Conservation (phyloP, 2,329 filamentous ascomycete species). For the Mollisia scopiformis region DNA sequence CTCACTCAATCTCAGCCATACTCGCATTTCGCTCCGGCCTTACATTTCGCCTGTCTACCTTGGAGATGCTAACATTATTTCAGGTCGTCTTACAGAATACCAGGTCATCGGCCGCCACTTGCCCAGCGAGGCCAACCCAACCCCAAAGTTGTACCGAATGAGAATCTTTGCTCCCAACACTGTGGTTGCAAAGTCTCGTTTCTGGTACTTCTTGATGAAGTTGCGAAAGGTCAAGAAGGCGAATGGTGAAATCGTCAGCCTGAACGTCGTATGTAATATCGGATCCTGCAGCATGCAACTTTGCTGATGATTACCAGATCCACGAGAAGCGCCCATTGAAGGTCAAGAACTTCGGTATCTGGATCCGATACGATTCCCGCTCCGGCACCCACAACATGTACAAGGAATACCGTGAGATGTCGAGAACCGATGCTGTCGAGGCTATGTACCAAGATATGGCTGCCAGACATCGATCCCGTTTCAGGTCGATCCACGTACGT, state of each 20-base stretch:
- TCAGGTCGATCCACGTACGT: slow-evolving; percentile 98
- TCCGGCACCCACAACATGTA: slow-evolving; percentile 99
- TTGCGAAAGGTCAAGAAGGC: slow-evolving; percentile 99
- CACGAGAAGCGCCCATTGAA: slow-evolving; percentile 98
- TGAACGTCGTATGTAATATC: slow-evolving; percentile 80
- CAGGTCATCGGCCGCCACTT: slow-evolving; percentile 99
- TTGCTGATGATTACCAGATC: slow-evolving; percentile 62
- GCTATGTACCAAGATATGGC: slow-evolving; percentile 99
- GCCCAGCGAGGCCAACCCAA: slow-evolving; percentile 96
- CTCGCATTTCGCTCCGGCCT: neutral
- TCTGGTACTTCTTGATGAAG: slow-evolving; percentile 99
- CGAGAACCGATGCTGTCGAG: slow-evolving; percentile 92
- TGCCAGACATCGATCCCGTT: slow-evolving; percentile 95
- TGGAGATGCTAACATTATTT: slow-evolving; percentile 31
- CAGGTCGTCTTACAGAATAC: slow-evolving; percentile 99
- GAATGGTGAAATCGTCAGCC: slow-evolving; percentile 96
- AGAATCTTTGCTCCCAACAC: slow-evolving; percentile 98
- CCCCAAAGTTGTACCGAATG: slow-evolving; percentile 99
- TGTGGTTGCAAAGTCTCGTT: slow-evolving; percentile 98
- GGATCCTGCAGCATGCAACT: neutral
- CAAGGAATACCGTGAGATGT: slow-evolving; percentile 99
- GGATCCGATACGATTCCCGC: slow-evolving; percentile 99
- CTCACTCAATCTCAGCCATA: neutral
- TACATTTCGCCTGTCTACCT: neutral
- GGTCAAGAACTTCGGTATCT: slow-evolving; percentile 99